Conservation (phyloP, 2,329 filamentous ascomycete species). For the Talaromyces sp. region DNA sequence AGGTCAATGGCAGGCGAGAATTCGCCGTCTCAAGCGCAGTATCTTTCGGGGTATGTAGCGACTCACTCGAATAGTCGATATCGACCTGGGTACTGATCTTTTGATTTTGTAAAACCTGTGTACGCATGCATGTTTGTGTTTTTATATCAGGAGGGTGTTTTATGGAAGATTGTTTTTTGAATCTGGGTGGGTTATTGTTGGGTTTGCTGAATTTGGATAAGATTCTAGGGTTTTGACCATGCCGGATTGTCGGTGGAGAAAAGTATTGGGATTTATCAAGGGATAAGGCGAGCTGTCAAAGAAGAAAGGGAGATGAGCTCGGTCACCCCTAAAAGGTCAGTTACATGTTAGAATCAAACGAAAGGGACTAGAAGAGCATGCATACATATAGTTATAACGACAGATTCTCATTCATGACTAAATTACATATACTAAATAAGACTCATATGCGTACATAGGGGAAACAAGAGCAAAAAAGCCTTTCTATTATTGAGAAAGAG, state of each 20-base stretch:
- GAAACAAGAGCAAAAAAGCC: neutral
- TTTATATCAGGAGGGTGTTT: neutral
- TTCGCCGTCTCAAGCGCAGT: neutral
- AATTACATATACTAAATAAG: neutral
- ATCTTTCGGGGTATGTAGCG: slow-evolving; percentile 10
- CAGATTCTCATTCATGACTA: neutral
- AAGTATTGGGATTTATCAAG: neutral
- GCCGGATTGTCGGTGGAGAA: neutral
- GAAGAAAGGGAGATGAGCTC: neutral
- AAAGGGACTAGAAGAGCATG: neutral
- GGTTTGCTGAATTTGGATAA: neutral
- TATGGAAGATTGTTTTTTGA: neutral
- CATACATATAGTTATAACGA: neutral
- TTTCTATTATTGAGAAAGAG: neutral
- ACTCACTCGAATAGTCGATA: slow-evolving; percentile 18
- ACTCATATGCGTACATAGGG: slow-evolving; percentile 3
- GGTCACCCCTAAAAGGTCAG: neutral
- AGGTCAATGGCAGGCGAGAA: neutral
- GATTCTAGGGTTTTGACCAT: neutral
- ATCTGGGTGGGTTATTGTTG: neutral
- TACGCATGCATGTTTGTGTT: neutral
- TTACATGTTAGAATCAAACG: neutral
- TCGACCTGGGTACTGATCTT: slow-evolving; percentile 13
- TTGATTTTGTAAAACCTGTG: neutral
- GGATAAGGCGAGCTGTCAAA: neutral